Base-by-base conservation (phyloP, 1,284 basidiomycete species). In the Trichosporon sp. region DNA sequence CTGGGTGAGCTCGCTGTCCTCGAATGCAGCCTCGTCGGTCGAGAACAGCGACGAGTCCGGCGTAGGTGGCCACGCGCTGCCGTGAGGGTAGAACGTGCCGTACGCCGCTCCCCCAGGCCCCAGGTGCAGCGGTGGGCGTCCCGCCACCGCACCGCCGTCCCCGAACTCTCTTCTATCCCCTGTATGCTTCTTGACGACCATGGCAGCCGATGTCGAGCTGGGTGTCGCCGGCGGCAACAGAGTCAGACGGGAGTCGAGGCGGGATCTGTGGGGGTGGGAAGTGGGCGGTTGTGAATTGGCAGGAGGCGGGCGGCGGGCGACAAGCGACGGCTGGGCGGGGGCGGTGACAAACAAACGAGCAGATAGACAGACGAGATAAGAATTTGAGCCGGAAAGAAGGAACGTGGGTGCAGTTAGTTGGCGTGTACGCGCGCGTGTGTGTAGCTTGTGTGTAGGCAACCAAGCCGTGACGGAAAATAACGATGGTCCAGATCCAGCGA, bases 1-100 rank as follows among this genome's bases (percentile, higher is more conserved):
- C 60, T 70, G 69, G 1, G 76, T 78, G 38, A 72, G 69, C 29
- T 60, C 56, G 12, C 15, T 5, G 29, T 60, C 56, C 29, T 13
- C 56, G 15, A 60, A 8, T 8, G 56, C 56, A 13, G 56, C 56
- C 18, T 60, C 56, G 18, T 60, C 56, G 15, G 29, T 60, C 15
- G 56, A 60, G 56, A 60, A 60, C 56, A 60, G 27, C 11, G 56
- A 60, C 3, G 56, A 60, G 27, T 60, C 56, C 3, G 56, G 56
- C 18, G 56, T 60, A 18, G 56, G 56, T 5, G 56, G 56, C 56
- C 27, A 31, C 12, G 5, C 38, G 2, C 47, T 21, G 12, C 34
- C 18, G 5, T 51, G 44, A 21, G 15, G 44, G 5, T 18, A 21
- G 18, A 60, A 60, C 4, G 56, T 60, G 15, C 56, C 56, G 18